Conservation (phyloP, 2,329 filamentous ascomycete species). For the Aspergillus ustus region DNA sequence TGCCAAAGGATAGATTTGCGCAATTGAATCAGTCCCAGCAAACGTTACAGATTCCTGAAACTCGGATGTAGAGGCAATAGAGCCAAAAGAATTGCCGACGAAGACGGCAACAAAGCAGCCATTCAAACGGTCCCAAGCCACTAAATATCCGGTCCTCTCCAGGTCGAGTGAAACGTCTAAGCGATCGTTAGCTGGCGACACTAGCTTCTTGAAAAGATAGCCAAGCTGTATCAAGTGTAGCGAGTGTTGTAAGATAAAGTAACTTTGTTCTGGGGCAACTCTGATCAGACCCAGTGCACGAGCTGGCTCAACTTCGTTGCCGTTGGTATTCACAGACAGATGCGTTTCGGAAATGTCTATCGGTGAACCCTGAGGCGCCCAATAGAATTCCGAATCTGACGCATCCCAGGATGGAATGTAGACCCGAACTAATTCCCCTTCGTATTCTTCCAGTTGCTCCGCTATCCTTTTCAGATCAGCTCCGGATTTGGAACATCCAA, state of each 20-base stretch:
- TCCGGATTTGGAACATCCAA: conserved; percentile 37
- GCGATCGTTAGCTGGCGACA: conserved; percentile 1
- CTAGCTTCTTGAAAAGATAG: conserved; percentile 32
- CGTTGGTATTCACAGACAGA: conserved; percentile 17
- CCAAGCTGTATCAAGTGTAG: conserved; percentile 45
- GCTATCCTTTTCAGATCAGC: conserved; percentile 32
- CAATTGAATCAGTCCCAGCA: not conserved
- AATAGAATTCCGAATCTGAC: conserved; percentile 31
- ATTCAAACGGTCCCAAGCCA: conserved; percentile 41
- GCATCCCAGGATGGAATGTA: conserved; percentile 12
- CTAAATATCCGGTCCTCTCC: conserved; percentile 41
- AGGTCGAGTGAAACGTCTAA: conserved; percentile 26
- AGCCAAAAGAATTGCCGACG: conserved; percentile 28
- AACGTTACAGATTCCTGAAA: not conserved
- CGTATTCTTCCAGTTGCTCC: conserved; percentile 40
- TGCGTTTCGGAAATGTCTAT: conserved; percentile 33
- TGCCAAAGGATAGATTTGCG: not conserved
- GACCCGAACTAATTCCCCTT: conserved; percentile 35
- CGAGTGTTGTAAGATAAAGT: conserved; percentile 24
- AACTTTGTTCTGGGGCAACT: conserved; percentile 29
- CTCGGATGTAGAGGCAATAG: not conserved
- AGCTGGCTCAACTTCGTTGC: conserved; percentile 22
- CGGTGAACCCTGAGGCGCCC: conserved; percentile 40
- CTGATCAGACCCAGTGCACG: conserved; percentile 39
- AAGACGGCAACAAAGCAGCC: conserved; percentile 37